These are phyloP conservation scores for Begonia loranthoides DNA, from an alignment of 306 rosid species.

Conservation along the genomic window DNA sequence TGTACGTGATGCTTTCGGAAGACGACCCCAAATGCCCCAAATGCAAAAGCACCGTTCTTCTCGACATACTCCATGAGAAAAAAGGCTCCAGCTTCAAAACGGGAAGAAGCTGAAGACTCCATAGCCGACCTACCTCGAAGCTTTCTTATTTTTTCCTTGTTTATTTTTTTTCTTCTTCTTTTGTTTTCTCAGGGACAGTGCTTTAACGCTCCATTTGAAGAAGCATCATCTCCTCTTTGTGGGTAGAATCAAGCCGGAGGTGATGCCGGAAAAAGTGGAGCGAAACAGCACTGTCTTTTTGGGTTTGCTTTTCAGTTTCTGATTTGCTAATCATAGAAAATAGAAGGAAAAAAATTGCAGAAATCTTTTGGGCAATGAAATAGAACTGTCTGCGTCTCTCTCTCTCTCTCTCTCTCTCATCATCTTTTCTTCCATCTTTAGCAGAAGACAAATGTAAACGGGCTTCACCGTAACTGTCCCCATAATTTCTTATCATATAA, in stretches of 20 bases:
- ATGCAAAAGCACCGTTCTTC: constrained; percentile 72
- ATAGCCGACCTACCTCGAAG: background rate
- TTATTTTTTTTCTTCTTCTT: background rate
- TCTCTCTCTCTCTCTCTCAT: constrained; percentile 11
- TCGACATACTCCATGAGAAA: constrained; percentile 54
- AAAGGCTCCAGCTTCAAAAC: background rate
- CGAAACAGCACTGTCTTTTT: background rate
- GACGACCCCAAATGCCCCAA: constrained; percentile 70
- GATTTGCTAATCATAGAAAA: background rate
- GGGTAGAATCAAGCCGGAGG: background rate
- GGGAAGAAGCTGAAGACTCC: constrained; percentile 23
- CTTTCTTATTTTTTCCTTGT: background rate
- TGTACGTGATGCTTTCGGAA: constrained; percentile 76
- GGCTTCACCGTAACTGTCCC: constrained; percentile 30
- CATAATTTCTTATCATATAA: too few species aligned
- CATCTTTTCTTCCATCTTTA: constrained; percentile 19
- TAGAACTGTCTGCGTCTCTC: background rate
- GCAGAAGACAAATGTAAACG: constrained; percentile 19
- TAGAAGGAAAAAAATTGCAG: background rate
- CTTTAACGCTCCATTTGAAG: background rate
- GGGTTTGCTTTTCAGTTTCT: background rate
- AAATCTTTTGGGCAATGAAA: too few species aligned
- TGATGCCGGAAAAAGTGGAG: constrained; percentile 8
- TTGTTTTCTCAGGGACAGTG: too few species aligned
- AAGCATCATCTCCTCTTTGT: too few species aligned